Evolutionary conservation across 1,284 basidiomycete species (phyloP).

Genomic region (Jaminaea rosea): DNA sequence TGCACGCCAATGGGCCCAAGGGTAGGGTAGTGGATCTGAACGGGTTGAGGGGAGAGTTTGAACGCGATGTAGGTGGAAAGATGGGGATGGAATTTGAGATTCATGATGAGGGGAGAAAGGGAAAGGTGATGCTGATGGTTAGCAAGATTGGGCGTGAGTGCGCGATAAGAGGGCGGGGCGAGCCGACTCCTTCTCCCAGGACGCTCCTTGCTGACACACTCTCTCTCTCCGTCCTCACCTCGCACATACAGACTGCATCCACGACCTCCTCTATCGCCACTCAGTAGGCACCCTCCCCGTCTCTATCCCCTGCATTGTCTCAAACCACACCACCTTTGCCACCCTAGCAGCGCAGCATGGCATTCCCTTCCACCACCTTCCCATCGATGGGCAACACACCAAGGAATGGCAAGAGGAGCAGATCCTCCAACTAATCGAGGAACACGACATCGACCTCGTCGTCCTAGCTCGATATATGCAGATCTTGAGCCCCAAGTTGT

Average conservation of each 20-base stretch:
- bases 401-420: constrained; percentile 44
- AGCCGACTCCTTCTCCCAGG: neutral
- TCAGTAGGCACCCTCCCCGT: constrained; percentile 31
- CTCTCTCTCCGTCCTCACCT: neutral
- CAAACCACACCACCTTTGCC: constrained; percentile 41
- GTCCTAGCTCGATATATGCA: constrained; percentile 44
- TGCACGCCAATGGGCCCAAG: constrained; percentile 27
- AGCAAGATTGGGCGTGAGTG: constrained; percentile 35
- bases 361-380: constrained; percentile 45
- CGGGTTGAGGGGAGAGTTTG: constrained; percentile 19
- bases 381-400: constrained; percentile 36
- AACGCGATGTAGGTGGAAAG: constrained; percentile 7
- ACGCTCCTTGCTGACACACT: neutral
- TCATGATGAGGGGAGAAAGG: constrained; percentile 32
- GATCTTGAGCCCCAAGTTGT: constrained; percentile 35
- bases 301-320: constrained; percentile 38
- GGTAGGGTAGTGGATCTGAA: constrained; percentile 13
- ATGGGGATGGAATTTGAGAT: constrained; percentile 28
- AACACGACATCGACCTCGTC: constrained; percentile 43
- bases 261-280: constrained; percentile 43
- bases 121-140: constrained; percentile 42
- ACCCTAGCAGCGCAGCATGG: constrained; percentile 33
- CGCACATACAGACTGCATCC: constrained; percentile 31
- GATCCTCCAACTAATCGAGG: constrained; percentile 30
- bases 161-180: neutral